phyloP scores from a whole-genome alignment of 768 basidiomycete species.

The Cyclocybe aegerita region DNA sequence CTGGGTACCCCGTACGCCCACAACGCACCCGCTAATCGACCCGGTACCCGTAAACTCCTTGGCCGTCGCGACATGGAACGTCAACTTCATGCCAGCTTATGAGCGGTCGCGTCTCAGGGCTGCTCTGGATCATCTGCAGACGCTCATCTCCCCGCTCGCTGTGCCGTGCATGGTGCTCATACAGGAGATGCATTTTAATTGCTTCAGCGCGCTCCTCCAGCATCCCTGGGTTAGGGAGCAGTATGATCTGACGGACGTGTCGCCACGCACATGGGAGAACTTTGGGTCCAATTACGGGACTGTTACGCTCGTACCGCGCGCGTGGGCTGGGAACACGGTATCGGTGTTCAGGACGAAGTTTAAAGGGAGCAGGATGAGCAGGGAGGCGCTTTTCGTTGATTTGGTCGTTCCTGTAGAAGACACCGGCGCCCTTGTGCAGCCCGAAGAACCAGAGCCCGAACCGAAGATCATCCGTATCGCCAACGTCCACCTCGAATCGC shows the following conservation, averaged over 20 bases:
- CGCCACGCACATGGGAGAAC: slow-evolving; percentile 5
- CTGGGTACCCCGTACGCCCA: neutral
- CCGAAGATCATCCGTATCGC: slow-evolving; percentile 7
- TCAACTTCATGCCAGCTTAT: slow-evolving; percentile 9
- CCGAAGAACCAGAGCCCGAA: neutral
- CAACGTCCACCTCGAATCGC: slow-evolving; percentile 17
- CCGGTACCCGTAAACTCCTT: neutral
- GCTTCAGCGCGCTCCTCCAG: slow-evolving; percentile 5
- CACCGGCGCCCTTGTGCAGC: neutral
- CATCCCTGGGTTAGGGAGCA: slow-evolving; percentile 9
- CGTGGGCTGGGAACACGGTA: neutral
- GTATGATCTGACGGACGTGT: slow-evolving; percentile 10
- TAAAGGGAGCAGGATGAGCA: slow-evolving; percentile 7
- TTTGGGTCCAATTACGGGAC: slow-evolving; percentile 5
- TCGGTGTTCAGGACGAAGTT: slow-evolving; percentile 12
- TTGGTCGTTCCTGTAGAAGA: neutral
- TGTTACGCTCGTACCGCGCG: slow-evolving; percentile 9
- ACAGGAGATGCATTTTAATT: slow-evolving; percentile 9
- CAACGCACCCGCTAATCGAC: neutral
- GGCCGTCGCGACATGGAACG: slow-evolving; percentile 14
- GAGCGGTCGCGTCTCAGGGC: slow-evolving; percentile 5
- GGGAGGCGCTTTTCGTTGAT: slow-evolving; percentile 13
- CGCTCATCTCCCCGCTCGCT: neutral
- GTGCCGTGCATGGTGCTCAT: slow-evolving; percentile 10
- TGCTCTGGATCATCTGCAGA: slow-evolving; percentile 6